phyloP scores from a whole-genome alignment of 1,284 basidiomycete genomes.

The Leccinum holopus region DNA sequence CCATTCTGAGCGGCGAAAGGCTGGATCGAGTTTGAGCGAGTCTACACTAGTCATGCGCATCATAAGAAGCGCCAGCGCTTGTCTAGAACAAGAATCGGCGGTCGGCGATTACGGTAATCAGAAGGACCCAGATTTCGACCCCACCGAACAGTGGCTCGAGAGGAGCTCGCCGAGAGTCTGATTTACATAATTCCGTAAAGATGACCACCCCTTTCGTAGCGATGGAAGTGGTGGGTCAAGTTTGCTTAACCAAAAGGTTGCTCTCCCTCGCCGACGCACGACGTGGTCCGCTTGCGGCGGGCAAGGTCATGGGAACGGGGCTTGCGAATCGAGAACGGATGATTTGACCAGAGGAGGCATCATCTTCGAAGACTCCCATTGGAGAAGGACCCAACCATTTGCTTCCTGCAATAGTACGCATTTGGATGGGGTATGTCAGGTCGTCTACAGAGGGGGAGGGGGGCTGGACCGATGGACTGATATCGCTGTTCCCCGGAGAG shows the following conservation, averaged over 20 bases:
- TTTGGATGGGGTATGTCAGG: slow-evolving; percentile 70
- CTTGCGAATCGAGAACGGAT: slow-evolving; percentile 42
- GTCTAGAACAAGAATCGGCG: too few species aligned
- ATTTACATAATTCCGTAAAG: too few species aligned
- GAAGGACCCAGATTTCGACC: too few species aligned
- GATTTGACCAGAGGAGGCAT: slow-evolving; percentile 59
- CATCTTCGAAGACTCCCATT: slow-evolving; percentile 61
- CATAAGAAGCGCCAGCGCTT: too few species aligned
- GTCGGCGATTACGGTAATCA: too few species aligned
- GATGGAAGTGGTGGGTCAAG: slow-evolving; percentile 76
- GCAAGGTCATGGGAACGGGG: slow-evolving; percentile 53
- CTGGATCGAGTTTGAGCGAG: slow-evolving; percentile 58
- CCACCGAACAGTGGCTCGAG: too few species aligned
- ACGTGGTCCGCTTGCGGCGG: slow-evolving; percentile 47
- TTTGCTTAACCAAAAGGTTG: slow-evolving; percentile 50
- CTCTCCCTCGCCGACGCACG: slow-evolving; percentile 52
- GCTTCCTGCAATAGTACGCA: slow-evolving; percentile 75
- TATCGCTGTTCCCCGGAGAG: slow-evolving; percentile 23
- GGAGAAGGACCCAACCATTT: slow-evolving; percentile 78
- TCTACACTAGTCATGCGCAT: slow-evolving; percentile 32
- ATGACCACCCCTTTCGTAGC: slow-evolving; percentile 49
- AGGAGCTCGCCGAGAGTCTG: too few species aligned
- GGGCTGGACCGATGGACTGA: slow-evolving; percentile 27
- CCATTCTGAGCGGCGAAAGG: slow-evolving; percentile 61
- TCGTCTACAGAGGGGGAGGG: slow-evolving; percentile 46